phyloP scores from a whole-genome alignment of 2,329 filamentous ascomycete species.

The Amauroascus verrucosus region DNA sequence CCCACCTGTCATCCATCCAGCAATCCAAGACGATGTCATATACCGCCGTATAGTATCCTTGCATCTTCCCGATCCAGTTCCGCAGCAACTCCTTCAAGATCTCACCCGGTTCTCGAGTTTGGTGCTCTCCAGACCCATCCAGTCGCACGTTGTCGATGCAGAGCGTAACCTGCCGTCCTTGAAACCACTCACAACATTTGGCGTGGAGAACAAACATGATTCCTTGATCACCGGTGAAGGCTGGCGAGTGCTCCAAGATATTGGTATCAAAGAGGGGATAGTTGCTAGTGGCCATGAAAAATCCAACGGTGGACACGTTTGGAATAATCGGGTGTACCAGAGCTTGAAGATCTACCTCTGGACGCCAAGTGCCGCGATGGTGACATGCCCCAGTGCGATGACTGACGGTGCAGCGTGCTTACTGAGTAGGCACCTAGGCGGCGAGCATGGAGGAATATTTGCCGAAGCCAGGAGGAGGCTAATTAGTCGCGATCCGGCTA shows the following conservation, averaged over 20 bases:
- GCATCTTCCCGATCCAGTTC: slow-evolving; percentile 19
- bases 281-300: slow-evolving; percentile 20
- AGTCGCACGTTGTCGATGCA: slow-evolving; percentile 18
- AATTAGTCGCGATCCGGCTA: slow-evolving; percentile 41
- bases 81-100: slow-evolving; percentile 17
- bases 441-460: slow-evolving; percentile 18
- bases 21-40: slow-evolving; percentile 18
- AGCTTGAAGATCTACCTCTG: slow-evolving; percentile 20
- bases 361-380: slow-evolving; percentile 21
- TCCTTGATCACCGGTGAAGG: slow-evolving; percentile 22
- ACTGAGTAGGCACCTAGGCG: slow-evolving; percentile 18
- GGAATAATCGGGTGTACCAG: slow-evolving; percentile 21
- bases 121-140: slow-evolving; percentile 18
- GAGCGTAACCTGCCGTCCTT: slow-evolving; percentile 20
- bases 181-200: slow-evolving; percentile 20
- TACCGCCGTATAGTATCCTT: slow-evolving; percentile 19
- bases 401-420: slow-evolving; percentile 23
- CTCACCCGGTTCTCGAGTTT: slow-evolving; percentile 18
- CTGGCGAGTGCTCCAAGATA: slow-evolving; percentile 20
- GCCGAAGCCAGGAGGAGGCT: slow-evolving; percentile 28
- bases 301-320: slow-evolving; percentile 1
- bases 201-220: slow-evolving; percentile 21
- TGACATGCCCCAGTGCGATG: slow-evolving; percentile 23
- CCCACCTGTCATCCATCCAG: slow-evolving; percentile 16
- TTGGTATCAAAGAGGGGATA: slow-evolving; percentile 22